Base-by-base conservation (phyloP, 371 early-diverging fungal genomes). In the Furculomyces boomerangus region DNA sequence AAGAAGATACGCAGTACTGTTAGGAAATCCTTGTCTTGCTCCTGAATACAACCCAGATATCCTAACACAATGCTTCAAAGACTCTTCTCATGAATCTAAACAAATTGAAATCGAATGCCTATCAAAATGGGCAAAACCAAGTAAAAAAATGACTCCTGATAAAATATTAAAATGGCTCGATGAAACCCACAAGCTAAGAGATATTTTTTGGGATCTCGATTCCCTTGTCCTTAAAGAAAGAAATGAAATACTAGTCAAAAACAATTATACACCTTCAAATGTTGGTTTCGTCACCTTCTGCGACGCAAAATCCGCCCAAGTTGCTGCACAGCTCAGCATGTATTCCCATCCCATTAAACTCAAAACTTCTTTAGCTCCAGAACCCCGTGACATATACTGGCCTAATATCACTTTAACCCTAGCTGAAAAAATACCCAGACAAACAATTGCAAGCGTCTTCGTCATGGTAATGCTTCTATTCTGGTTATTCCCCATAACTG, bases 341-440 rank as follows among this genome's bases (percentile, higher is more conserved):
- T 72, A 73, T 56, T 60, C 78, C 3, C 77, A 80, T 43, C 88
- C 91, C 2, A 87, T 57, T 50, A 67, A 81, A 54, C 68, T 83
- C 48, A 73, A 78, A 46, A 76, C 83, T 0, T 66, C 70, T 27
- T 71, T 84, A 64, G 95, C 95, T 0, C 92, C 95, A 0, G 92
- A 92, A 56, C 92, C 95, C 16, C 77, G 92, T 40, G 91, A 93
- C 59, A 66, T 94, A 14, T 74, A 79, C 57, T 94, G 95, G 95
- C 66, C 76, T 50, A 88, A 88, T 57, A 64, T 90, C 16, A 76
- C 83, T 28, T 68, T 61, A 49, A 53, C 62, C 5, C 41, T 50
- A 2, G 55, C 56, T 16, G 46, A 54, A 14, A 57, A 62, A 5
- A 30, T 60, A 20, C 24, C 48, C 27, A 56, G 67, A 18, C 57